Percentiles rank a stretch among this genome's conserved stretches.
phyloP scores from a whole-genome alignment of 2,329 filamentous ascomycete species.

The Fusarium sp. region DNA sequence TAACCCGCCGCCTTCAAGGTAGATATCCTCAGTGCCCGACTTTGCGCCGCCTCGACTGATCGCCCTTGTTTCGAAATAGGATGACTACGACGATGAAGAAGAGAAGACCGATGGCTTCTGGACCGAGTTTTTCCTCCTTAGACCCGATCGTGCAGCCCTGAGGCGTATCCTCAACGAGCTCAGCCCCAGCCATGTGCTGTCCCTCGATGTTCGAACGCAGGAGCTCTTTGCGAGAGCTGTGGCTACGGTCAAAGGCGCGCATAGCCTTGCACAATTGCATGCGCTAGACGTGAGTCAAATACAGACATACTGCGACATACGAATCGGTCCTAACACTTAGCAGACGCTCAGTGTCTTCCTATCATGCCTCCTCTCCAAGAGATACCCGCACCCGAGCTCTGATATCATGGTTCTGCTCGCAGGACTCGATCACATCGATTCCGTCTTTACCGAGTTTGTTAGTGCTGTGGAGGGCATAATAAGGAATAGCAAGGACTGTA shows the following conservation, averaged over 20 bases:
- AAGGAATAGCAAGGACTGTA: slow-evolving; percentile 79
- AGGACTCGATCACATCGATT: slow-evolving; percentile 89
- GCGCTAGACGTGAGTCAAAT: slow-evolving; percentile 82
- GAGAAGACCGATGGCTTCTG: slow-evolving; percentile 93
- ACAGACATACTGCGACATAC: slow-evolving; percentile 55
- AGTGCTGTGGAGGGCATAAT: slow-evolving; percentile 86
- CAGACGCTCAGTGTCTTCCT: slow-evolving; percentile 93
- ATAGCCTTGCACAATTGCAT: slow-evolving; percentile 77
- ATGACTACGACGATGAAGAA: slow-evolving; percentile 74
- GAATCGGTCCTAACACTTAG: slow-evolving; percentile 24
- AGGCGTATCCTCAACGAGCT: slow-evolving; percentile 78
- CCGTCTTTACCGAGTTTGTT: slow-evolving; percentile 90
- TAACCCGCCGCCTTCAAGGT: slow-evolving; percentile 47
- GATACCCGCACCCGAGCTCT: slow-evolving; percentile 94
- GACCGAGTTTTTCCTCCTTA: slow-evolving; percentile 93
- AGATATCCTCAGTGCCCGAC: slow-evolving; percentile 39
- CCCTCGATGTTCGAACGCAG: slow-evolving; percentile 82
- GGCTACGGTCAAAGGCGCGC: slow-evolving; percentile 73
- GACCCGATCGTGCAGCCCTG: slow-evolving; percentile 81
- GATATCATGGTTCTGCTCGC: slow-evolving; percentile 93
- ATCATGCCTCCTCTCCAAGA: slow-evolving; percentile 85
- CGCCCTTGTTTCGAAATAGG: slow-evolving; percentile 58
- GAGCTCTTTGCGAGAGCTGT: slow-evolving; percentile 85
- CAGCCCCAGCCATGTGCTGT: slow-evolving; percentile 81
- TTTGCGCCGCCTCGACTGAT: slow-evolving; percentile 51